Percentiles rank a stretch among this genome's conserved stretches.
phyloP scores from a whole-genome alignment of 163 green algal genomes.

The Scenedesmus sp. region DNA sequence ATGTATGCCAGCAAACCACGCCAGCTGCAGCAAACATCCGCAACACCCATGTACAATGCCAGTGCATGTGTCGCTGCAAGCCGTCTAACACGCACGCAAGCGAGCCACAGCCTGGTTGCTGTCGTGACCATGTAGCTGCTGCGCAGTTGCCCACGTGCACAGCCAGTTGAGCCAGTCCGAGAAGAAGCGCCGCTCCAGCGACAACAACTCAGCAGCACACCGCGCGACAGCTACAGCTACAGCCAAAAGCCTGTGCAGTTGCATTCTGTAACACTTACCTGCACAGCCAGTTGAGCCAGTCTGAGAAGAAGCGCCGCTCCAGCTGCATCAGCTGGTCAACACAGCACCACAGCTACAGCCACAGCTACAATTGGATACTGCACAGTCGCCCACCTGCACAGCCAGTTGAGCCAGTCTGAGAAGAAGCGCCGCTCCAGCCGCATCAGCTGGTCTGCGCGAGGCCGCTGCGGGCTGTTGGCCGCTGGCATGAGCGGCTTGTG shows the following conservation, averaged over 20 bases:
- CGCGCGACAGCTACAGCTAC: not conserved
- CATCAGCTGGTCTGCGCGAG: slow-evolving; percentile 75
- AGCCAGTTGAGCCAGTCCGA: slow-evolving; percentile 86
- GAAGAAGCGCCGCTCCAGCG: slow-evolving; percentile 82
- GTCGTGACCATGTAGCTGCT: not conserved
- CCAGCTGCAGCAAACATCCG: not conserved
- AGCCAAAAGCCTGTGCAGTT: too few relatives aligned
- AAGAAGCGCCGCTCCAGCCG: slow-evolving; percentile 84
- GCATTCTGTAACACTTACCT: slow-evolving; percentile 7
- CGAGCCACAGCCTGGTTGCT: not conserved
- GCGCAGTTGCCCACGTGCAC: slow-evolving; percentile 34
- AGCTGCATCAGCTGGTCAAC: slow-evolving; percentile 77
- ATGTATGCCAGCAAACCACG: not conserved
- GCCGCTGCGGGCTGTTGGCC: slow-evolving; percentile 58
- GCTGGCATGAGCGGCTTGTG: slow-evolving; percentile 81
- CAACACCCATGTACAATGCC: not conserved
- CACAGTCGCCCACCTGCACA: slow-evolving; percentile 55
- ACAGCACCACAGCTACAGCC: not conserved
- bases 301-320: slow-evolving; percentile 78
- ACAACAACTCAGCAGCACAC: slow-evolving; percentile 75
- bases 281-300: slow-evolving; percentile 86
- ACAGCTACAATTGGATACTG: not conserved
- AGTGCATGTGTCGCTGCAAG: not conserved
- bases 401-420: slow-evolving; percentile 83
- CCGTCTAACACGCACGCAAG: not conserved